phyloP scores from a whole-genome alignment of 495 filamentous ascomycete species.

The Parathielavia hyrcaniae region DNA sequence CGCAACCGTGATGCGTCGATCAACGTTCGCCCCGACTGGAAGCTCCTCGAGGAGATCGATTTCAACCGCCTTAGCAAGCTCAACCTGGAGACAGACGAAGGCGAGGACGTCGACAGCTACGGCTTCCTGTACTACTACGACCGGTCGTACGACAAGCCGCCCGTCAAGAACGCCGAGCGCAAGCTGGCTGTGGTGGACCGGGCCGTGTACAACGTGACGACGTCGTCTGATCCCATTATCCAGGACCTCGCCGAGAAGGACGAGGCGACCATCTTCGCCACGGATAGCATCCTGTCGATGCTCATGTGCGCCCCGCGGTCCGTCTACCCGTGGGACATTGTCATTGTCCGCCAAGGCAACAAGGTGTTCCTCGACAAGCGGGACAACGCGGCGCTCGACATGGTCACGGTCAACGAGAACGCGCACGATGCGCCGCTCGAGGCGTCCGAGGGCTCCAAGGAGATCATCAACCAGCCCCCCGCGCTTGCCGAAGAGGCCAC shows the following conservation, averaged over 20 bases:
- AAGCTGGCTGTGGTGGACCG: conserved; percentile 84
- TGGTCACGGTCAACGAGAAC: conserved; percentile 98
- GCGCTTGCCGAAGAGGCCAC: conserved; percentile 94
- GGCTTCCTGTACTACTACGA: conserved; percentile 98
- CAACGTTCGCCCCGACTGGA: conserved; percentile 90
- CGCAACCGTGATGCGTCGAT: conserved; percentile 92
- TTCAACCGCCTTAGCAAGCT: conserved; percentile 91
- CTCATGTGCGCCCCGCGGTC: conserved; percentile 95
- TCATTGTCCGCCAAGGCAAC: conserved; percentile 82
- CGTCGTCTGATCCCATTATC: conserved; percentile 89
- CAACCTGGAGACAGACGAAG: conserved; percentile 87
- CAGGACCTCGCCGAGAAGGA: conserved; percentile 95
- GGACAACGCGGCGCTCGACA: conserved; percentile 84
- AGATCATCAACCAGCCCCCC: conserved; percentile 82
- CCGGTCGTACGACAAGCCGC: conserved; percentile 83
- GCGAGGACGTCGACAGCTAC: conserved; percentile 90
- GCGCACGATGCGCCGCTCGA: conserved; percentile 94
- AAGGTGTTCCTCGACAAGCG: conserved; percentile 99
- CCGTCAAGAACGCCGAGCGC: conserved; percentile 79
- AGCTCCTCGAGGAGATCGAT: conserved; percentile 95
- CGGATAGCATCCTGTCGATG: conserved; percentile 95
- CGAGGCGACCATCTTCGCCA: conserved; percentile 94
- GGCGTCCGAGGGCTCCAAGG: conserved; percentile 84
- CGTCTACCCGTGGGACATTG: conserved; percentile 96
- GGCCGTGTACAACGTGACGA: conserved; percentile 95